Base-by-base conservation (phyloP, 768 basidiomycete genomes). In the Trametes cinnabarina region DNA sequence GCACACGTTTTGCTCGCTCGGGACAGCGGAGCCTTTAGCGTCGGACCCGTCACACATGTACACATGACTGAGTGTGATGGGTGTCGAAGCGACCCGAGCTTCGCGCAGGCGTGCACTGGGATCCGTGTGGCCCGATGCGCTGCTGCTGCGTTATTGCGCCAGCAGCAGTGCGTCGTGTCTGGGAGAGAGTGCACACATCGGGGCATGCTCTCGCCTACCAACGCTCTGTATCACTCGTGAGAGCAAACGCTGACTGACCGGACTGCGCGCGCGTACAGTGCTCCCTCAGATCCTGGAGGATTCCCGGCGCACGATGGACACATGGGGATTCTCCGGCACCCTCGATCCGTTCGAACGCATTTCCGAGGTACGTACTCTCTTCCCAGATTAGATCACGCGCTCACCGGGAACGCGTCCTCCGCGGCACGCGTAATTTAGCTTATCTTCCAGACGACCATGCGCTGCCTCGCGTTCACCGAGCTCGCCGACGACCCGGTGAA, bases 291-390 rank as follows among this genome's bases (percentile, higher is more conserved):
- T 91, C 47, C 70, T 90, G 64, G 78, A 84, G 60, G 90, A 90
- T 76, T 82, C 81, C 66, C 76, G 78, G 61, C 76, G 73, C 58
- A 71, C 79, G 23, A 82, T 90, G 80, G 79, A 82, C 65, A 72
- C 74, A 55, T 92, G 88, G 86, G 86, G 86, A 58, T 48, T 73
- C 20, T 79, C 77, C 47, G 90, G 88, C 55, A 78, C 72, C 47
- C 77, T 90, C 55, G 87, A 90, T 68, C 88, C 88, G 19, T 91
- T 90, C 85, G 51, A 84, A 79, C 57, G 79, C 85, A 65, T 88
- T 83, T 70, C 84, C 48, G 58, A 65, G 51, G 69, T 70, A 58
- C 49, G 66, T 51, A 22, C 43, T 22, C 51, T 12, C 26, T 26
- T 53, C 46, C 51, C 37, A 30, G n/a, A 37, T 39, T 47, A 47